Conservation (phyloP, 1,284 basidiomycete genomes). For the Sporisorium iseilematis-ciliati region DNA sequence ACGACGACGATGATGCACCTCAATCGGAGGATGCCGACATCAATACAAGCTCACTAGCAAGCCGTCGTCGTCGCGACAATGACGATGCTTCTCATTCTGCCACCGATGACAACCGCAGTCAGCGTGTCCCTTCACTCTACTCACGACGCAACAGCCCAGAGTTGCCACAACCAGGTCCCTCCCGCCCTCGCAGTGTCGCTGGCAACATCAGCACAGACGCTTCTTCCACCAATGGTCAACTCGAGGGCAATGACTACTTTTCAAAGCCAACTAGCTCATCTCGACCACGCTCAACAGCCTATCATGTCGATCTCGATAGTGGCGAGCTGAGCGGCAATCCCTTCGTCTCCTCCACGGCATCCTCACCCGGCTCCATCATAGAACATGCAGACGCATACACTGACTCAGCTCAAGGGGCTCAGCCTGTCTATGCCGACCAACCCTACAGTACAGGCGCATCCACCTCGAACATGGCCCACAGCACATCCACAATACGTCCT, state of each 20-base stretch:
- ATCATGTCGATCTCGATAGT: conserved; percentile 46
- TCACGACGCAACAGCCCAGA: conserved; percentile 52
- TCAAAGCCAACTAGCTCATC: conserved; percentile 14
- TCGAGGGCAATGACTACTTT: conserved; percentile 38
- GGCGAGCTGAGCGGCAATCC: conserved; percentile 40
- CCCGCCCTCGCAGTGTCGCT: conserved; percentile 37
- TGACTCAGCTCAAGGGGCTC: not conserved
- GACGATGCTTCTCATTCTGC: conserved; percentile 10
- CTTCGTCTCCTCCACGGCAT: conserved; percentile 18
- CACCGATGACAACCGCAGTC: conserved; percentile 27
- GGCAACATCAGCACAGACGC: conserved; percentile 1
- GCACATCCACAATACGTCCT: conserved; percentile 33
- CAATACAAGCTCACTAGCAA: conserved; percentile 19
- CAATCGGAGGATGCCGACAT: conserved; percentile 25
- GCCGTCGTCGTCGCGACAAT: conserved; percentile 29
- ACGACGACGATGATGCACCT: conserved; percentile 18
- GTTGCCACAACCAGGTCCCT: conserved; percentile 27
- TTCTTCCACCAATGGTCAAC: conserved; percentile 8
- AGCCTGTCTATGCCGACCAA: conserved; percentile 16
- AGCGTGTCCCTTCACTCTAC: conserved; percentile 42
- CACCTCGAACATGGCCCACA: conserved; percentile 10
- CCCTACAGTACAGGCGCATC: conserved; percentile 11
- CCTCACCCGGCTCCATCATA: conserved; percentile 28
- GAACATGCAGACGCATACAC: conserved; percentile 2
- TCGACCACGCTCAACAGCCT: conserved; percentile 17